These are phyloP conservation scores for Yamadazyma taylorii DNA, from an alignment of 1,139 yeast genomes.

Conservation along the genomic window DNA sequence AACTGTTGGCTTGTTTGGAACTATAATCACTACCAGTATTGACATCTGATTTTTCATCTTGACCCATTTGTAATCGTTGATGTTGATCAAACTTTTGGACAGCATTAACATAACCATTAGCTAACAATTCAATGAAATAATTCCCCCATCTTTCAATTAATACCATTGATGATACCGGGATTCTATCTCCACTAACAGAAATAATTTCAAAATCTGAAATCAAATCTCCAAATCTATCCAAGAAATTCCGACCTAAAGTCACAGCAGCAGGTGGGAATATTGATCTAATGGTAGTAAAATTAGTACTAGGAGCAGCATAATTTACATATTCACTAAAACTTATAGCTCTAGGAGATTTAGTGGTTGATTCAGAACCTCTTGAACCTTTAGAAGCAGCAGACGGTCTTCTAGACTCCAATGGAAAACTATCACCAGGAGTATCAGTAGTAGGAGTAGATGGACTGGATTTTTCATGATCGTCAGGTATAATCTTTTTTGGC, in stretches of 20 bases:
- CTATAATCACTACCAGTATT: slow-evolving; percentile 75
- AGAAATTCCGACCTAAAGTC: slow-evolving; percentile 71
- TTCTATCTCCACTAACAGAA: slow-evolving; percentile 63
- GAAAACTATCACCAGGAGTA: too few species aligned
- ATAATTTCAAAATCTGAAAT: slow-evolving; percentile 72
- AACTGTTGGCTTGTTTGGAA: slow-evolving; percentile 38
- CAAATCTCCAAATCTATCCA: slow-evolving; percentile 63
- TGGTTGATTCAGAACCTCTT: slow-evolving; percentile 14
- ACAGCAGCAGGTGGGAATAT: slow-evolving; percentile 76
- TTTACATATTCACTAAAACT: slow-evolving; percentile 72
- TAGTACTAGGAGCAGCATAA: slow-evolving; percentile 70
- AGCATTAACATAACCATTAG: slow-evolving; percentile 64
- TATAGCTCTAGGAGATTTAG: slow-evolving; percentile 26
- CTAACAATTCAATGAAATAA: slow-evolving; percentile 58
- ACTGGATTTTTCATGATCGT: slow-evolving; percentile 2
- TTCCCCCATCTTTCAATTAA: slow-evolving; percentile 76
- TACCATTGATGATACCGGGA: slow-evolving; percentile 59
- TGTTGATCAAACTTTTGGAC: slow-evolving; percentile 47
- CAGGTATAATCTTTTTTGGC: slow-evolving; percentile 2
- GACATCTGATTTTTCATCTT: slow-evolving; percentile 18
- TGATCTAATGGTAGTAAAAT: slow-evolving; percentile 63
- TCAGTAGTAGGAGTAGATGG: slow-evolving; percentile 14
- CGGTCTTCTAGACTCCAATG: slow-evolving; percentile 20
- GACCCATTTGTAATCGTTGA: slow-evolving; percentile 17
- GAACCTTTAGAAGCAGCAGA: slow-evolving; percentile 18